Evolutionary conservation across 1,139 yeast species (phyloP), one percentile per base, ranked within the genome.

Genomic region (Kluyveromyces marxianus): DNA sequence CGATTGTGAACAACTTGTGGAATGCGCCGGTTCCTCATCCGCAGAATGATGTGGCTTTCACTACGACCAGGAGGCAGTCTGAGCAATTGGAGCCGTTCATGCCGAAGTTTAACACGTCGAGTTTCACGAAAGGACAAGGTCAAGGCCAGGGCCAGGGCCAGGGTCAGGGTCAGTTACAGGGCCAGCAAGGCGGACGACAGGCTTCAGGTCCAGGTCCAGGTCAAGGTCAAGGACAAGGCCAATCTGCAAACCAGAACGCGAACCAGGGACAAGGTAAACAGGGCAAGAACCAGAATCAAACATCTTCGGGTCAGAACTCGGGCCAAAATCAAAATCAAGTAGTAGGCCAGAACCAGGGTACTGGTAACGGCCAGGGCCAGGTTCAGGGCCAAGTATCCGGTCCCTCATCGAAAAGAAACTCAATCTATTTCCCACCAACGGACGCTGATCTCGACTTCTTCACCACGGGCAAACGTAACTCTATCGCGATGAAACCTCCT

Each of bases 41-140:
- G 49, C 45, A 45, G 39, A 39, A 41, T 28, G 42, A 32, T 48
- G 41, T 46, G 49, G 45, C 39, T 45, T 48, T 52, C 47, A 45
- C 44, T 24, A 38, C 54, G 36, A 49, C 49, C 25, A 60, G 75
- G 48, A 59, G 75, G 42, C 72, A 70, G 24, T 69, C 74, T 42
- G 76, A 71, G 51, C 75, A 70, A 43, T 48, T 71, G 39, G 76
- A 72, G 44, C 72, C 75, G 2, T 72, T 71, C 50, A 60, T 68
- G 44, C 66, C 72, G 2, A 57, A 63, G 44, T 54, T 64, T 42
- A 65, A 64, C 51, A 59, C 57, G 14, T 67, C 69, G n/a, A 55
- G 60, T 35, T 64, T 59, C 44, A 54, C 57, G 37, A 44, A 44
- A 27, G n/a, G n/a, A n/a, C n/a, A n/a, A n/a, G n/a, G n/a, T n/a